Evolutionary conservation across 192 early-diverging fungal species (phyloP), one percentile per base, ranked within the genome.

Genomic region (Podila minutissima): DNA sequence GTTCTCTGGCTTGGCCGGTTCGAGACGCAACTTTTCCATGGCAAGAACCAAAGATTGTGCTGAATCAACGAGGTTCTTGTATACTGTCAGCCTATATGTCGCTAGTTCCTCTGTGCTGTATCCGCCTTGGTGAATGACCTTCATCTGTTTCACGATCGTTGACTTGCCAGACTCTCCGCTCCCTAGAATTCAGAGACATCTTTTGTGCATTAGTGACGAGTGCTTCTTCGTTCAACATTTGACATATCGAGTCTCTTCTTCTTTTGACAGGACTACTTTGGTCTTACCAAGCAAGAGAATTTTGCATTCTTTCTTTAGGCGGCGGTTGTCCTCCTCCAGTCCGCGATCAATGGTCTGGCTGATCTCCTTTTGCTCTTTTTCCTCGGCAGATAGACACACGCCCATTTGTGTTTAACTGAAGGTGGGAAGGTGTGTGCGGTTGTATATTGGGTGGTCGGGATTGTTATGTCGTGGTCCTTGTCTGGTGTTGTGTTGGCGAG

Each of bases 91-190:
- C 38, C 90, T 88, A 85, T 92, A 95, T 31, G 89, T 78, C 59
- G 88, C 84, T 37, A 95, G 76, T 72, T 97, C 96, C 26, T 95
- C 92, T 69, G 86, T 85, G 9, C 92, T 93, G 79, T 95, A 97
- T 12, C 95, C 96, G 66, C 94, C 93, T 82, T 96, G 94, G 84
- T 97, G 95, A 72, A 98, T 96, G 77, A 98, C 95, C 85, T 96
- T 97, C 96, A 98, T 98, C 83, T 98, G 96, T 74, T 98, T 98
- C 19, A 98, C 91, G 70, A 98, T 96, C 55, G 96, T 98, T 51
- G 95, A 96, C 82, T 96, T 97, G 71, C 96, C 96, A 61, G 96
- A 97, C 86, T 98, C 96, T 62, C 95, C 96, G 68, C 92, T 93
- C 35, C 94, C 94, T 93, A 66, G 38, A 64, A 55, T 55, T 46